Evolutionary conservation across 305 asterid genomes (phyloP), one percentile per base, ranked within the genome.

Genomic region (Fraxinus velutina): DNA sequence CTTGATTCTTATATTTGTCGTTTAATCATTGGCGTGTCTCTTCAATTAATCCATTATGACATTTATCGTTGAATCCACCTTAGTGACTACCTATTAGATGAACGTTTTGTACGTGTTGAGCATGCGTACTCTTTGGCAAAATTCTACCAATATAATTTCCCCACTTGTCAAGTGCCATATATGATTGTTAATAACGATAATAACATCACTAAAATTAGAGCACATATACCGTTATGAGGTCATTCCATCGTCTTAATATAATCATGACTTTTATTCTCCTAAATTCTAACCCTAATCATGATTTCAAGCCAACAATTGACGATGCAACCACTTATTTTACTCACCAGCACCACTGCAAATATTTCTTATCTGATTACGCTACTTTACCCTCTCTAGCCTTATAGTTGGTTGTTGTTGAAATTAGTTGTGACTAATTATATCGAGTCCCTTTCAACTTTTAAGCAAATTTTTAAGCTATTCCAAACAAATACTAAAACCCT

Each of bases 251-350:
- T 72, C 78, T 77, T 72, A 64, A 15, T n/a, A 34, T 82, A 37
- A 82, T 82, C 47, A 82, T 82, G 75, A 78, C 13, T 3, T 19
- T 78, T 21, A 24, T 33, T 52, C 76, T 55, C 76, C 75, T 78
- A 57, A 82, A 68, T 82, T 82, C 85, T 17, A 57, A 44, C 76
- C 34, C 29, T 78, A 82, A 82, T 82, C 76, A 82, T 82, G 44
- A 82, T 78, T 77, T 77, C 73, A 55, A 77, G 10, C 8, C 81
- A 55, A 70, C 81, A 82, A 82, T 82, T 78, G 85, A 82, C 85
- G 79, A 82, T 68, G 37, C 85, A 82, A 82, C 85, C 82, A 82
- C 82, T 81, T 7, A 34, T 34, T 47, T 80, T 57, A 82, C 78
- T 52, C 73, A 77, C 85, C 85, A 77, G 78, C 85, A 47, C 82